Base-by-base conservation (phyloP, 345 rosid genomes). In the Carallia brachiata region DNA sequence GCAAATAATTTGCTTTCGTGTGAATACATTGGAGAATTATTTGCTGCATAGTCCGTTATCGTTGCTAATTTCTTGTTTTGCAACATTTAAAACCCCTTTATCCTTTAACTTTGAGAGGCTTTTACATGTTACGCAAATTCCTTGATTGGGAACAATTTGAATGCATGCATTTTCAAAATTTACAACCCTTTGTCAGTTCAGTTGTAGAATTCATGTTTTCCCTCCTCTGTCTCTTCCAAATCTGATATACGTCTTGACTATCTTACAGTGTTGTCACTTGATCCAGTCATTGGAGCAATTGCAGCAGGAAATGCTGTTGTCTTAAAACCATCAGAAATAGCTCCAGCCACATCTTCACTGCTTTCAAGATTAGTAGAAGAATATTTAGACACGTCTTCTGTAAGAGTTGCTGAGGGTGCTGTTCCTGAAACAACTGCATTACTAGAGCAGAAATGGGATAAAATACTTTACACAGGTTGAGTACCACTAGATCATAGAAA, bases 201-300 rank as follows among this genome's bases (percentile, higher is more conserved):
- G 6, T 37, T 7, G 40, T 37, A 37, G 40, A 7, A 37, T 37
- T 5, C 6, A 37, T 6, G 40, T 9, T 18, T 36, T 36, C 9
- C 23, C 39, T 36, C 8, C 28, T 6, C 12, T 31, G 18, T 59
- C 37, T 17, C 17, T 30, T 59, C 32, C 32, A 12, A 17, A 28
- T 28, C 31, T 30, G 32, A 36, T 13, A 4, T 28, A 28, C 36
- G 2, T 44, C 27, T 39, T 23, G 28, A 10, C 18, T n/a, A 5
- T 50, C 36, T 62, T 73, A 18, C 81, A 89, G 97, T 84, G 71
- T 67, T 93, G 75, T 85, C 96, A 31, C 68, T 93, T 52, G 93
- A 93, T 77, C 98, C 97, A 12, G 81, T 93, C 39, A 84, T 93
- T 71, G 86, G 87, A 70, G 90, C 86, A n/a, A 78, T 86, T 27